phyloP scores from a whole-genome alignment of 306 rosid genomes.

The Pueraria montana region DNA sequence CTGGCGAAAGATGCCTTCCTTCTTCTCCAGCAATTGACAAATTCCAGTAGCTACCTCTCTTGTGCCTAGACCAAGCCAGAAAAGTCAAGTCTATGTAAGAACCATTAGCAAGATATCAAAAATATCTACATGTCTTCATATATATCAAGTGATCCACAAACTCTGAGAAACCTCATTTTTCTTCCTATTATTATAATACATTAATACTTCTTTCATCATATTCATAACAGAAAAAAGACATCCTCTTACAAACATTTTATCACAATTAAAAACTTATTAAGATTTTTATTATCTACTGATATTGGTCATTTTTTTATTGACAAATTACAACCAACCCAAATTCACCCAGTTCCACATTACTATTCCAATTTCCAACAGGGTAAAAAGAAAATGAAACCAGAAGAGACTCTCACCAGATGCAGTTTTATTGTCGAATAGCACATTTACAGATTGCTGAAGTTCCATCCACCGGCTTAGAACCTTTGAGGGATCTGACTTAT shows the following conservation, averaged over 20 bases:
- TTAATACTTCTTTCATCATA: background rate
- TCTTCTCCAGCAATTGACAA: constrained; percentile 91
- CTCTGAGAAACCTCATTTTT: no score
- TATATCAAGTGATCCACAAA: background rate
- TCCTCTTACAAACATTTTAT: background rate
- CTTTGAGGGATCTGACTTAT: constrained; percentile 54
- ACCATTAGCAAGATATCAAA: constrained; percentile 32
- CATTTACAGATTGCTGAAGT: constrained; percentile 84
- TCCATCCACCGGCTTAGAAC: constrained; percentile 75
- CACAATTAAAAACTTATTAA: background rate
- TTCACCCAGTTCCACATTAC: constrained; percentile 14
- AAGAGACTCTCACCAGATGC: constrained; percentile 61
- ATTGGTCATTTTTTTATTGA: background rate
- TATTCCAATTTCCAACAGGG: constrained; percentile 4
- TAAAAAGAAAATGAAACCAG: constrained; percentile 33
- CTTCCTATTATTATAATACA: background rate
- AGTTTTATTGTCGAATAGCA: constrained; percentile 80
- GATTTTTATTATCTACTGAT: background rate
- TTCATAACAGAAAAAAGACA: background rate
- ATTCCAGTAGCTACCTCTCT: constrained; percentile 69
- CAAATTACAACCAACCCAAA: constrained; percentile 34
- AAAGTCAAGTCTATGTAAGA: constrained; percentile 18
- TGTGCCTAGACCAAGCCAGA: constrained; percentile 60
- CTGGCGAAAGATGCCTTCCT: constrained; percentile 95
- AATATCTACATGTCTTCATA: background rate